Evolutionary conservation across 2,329 filamentous ascomycete species (phyloP), one percentile per base, ranked within the genome.

Genomic region (Exophiala sp.): DNA sequence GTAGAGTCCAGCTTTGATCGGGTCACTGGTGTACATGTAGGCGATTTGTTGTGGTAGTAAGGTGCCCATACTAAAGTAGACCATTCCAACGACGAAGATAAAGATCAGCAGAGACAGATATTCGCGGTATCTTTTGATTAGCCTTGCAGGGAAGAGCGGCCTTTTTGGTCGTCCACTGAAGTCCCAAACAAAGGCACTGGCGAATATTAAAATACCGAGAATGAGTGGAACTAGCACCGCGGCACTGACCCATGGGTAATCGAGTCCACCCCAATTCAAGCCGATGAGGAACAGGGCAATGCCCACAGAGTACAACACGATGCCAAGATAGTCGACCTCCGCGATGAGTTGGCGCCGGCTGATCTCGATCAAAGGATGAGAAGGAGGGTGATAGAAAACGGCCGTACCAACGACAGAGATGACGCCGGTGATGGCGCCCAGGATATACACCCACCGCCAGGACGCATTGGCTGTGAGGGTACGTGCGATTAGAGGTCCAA

Each of bases 311-410:
- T 70, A 75, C 1, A 78, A 65, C 29, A 74, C 62, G 40, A 77
- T 70, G 16, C 75, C 76, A 34, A 74, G 40, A 55, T 67, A 75
- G 60, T 78, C 79, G 5, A 80, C 66, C 55, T 72, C 66, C 58
- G 68, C 71, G 35, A 74, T 18, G 16, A 18, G 16, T 18, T 18
- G 16, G 16, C 16, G 16, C 16, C 16, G 16, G 16, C 16, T 18
- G 16, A 18, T 18, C 16, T 18, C 16, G 16, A 18, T 18, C 16
- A 18, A 18, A 18, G 16, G 16, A 18, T 9, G 36, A 39, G 11
- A 52, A 35, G 20, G 5, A 49, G 11, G 38, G 6, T 40, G 29
- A 40, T 40, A 34, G 45, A 38, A 38, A 24, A 36, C 11, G 32
- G 41, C 9, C 4, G 57, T 53, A 6, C 49, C 36, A n/a, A 53